Percentiles rank a stretch among this genome's conserved stretches.
These are phyloP conservation scores for Nemania sp. DNA, from an alignment of 2,329 filamentous ascomycete genomes.

Conservation along the genomic window DNA sequence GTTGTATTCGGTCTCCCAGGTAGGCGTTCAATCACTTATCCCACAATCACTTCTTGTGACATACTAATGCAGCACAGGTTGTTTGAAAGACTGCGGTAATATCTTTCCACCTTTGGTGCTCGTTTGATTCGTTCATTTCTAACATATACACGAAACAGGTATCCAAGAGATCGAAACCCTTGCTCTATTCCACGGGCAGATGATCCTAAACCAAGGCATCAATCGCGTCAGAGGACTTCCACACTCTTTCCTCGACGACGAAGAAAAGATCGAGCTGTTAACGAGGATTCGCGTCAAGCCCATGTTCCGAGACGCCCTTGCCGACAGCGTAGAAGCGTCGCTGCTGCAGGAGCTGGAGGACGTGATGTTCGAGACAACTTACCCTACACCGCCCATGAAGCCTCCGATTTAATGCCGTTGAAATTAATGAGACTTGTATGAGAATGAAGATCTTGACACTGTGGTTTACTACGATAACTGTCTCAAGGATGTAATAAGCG, in stretches of 20 bases:
- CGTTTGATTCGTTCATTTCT: no score
- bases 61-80: constrained; percentile 1
- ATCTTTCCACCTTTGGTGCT: no score
- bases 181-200: constrained; percentile 14
- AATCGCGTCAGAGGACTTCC: constrained; percentile 5
- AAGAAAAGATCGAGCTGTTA: constrained; percentile 20
- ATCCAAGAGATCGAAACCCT: constrained; percentile 20
- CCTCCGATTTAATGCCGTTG: constrained; percentile 6
- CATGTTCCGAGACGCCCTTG: constrained; percentile 12
- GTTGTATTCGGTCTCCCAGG: constrained; percentile 15
- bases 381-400: constrained; percentile 20
- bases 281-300: constrained; percentile 20
- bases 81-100: constrained; percentile 20
- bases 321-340: constrained; percentile 2
- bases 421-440: no score
- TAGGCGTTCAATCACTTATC: neutral
- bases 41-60: neutral
- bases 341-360: constrained; percentile 15
- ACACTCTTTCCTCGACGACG: constrained; percentile 9
- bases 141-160: constrained; percentile 2
- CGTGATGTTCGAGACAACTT: constrained; percentile 20
- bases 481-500: no score
- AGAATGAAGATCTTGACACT: no score
- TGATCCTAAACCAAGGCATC: constrained; percentile 10
- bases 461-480: no score